Evolutionary conservation across 2,329 filamentous ascomycete species (phyloP).

Genomic region (Penicillium brasilianum): DNA sequence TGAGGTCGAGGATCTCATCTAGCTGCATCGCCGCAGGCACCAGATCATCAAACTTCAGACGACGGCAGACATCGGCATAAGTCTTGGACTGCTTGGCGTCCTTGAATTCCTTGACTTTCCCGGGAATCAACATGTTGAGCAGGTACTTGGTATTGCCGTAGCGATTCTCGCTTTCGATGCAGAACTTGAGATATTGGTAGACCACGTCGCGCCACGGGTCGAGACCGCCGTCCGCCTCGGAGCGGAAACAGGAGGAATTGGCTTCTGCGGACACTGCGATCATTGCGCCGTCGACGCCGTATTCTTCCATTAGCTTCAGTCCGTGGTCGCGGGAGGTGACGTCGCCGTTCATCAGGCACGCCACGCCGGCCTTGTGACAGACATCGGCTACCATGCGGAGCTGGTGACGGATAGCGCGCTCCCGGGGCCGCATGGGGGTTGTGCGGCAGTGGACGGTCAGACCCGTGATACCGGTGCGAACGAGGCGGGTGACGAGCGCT

Average conservation of each 20-base stretch:
- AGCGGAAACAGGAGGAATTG: conserved; percentile 86
- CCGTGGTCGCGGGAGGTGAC: conserved; percentile 77
- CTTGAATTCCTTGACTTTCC: conserved; percentile 70
- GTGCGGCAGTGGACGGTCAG: conserved; percentile 96
- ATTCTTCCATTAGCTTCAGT: conserved; percentile 72
- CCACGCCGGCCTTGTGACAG: conserved; percentile 83
- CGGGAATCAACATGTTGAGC: conserved; percentile 82
- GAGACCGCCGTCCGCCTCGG: conserved; percentile 69
- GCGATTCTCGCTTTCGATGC: conserved; percentile 80
- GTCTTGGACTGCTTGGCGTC: conserved; percentile 69
- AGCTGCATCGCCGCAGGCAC: conserved; percentile 66
- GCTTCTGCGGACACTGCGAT: conserved; percentile 91
- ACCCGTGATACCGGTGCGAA: conserved; percentile 86
- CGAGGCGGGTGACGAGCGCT: conserved; percentile 75
- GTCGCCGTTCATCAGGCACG: conserved; percentile 95
- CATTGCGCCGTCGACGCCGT: conserved; percentile 92
- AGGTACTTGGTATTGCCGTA: conserved; percentile 94
- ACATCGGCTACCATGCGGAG: conserved; percentile 80
- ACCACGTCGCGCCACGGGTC: conserved; percentile 78
- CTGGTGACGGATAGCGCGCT: conserved; percentile 84
- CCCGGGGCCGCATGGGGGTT: conserved; percentile 89
- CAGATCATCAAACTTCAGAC: conserved; percentile 68
- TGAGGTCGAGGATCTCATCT: conserved; percentile 62
- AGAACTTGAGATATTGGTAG: conserved; percentile 72
- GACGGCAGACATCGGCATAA: conserved; percentile 71